Evolutionary conservation across 768 basidiomycete genomes (phyloP).

Genomic region (Mycena chlorophos): DNA sequence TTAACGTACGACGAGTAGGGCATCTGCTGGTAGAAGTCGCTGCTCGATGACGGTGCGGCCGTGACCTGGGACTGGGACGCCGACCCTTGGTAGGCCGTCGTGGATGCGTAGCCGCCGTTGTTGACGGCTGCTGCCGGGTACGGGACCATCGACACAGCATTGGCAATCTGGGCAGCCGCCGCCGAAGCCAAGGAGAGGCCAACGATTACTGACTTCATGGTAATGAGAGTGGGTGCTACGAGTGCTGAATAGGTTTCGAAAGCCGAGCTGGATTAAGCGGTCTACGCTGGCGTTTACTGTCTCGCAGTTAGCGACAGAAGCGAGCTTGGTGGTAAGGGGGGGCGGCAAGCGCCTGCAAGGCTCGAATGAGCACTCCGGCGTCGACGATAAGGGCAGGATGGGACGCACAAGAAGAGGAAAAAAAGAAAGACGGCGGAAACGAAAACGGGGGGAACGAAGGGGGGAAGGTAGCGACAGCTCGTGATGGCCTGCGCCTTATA

Average conservation of each 20-base stretch:
- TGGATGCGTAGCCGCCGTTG: slow-evolving; percentile 33
- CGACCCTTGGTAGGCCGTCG: slow-evolving; percentile 22
- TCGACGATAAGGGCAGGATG: neutral
- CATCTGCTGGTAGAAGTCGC: slow-evolving; percentile 49
- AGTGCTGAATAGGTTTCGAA: slow-evolving; percentile 38
- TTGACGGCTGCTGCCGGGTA: slow-evolving; percentile 27
- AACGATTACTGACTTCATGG: slow-evolving; percentile 64
- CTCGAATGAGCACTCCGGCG: neutral
- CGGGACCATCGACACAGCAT: slow-evolving; percentile 46
- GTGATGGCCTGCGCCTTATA: neutral
- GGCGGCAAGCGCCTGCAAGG: slow-evolving; percentile 46
- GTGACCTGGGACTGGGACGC: slow-evolving; percentile 32
- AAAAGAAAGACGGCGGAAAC: slow-evolving; percentile 37
- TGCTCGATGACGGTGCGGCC: slow-evolving; percentile 32
- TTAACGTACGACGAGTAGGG: slow-evolving; percentile 59
- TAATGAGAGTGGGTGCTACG: slow-evolving; percentile 48
- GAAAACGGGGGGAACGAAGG: slow-evolving; percentile 46
- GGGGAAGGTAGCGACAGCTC: slow-evolving; percentile 31
- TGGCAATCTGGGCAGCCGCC: slow-evolving; percentile 57
- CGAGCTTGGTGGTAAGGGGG: slow-evolving; percentile 38
- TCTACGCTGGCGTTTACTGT: slow-evolving; percentile 73
- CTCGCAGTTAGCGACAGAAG: slow-evolving; percentile 59
- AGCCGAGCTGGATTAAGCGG: slow-evolving; percentile 52
- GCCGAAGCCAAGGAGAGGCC: slow-evolving; percentile 59
- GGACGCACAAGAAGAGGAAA: slow-evolving; percentile 44